These are phyloP conservation scores for Letharia lupina DNA, from an alignment of 495 filamentous ascomycete species.

Conservation along the genomic window DNA sequence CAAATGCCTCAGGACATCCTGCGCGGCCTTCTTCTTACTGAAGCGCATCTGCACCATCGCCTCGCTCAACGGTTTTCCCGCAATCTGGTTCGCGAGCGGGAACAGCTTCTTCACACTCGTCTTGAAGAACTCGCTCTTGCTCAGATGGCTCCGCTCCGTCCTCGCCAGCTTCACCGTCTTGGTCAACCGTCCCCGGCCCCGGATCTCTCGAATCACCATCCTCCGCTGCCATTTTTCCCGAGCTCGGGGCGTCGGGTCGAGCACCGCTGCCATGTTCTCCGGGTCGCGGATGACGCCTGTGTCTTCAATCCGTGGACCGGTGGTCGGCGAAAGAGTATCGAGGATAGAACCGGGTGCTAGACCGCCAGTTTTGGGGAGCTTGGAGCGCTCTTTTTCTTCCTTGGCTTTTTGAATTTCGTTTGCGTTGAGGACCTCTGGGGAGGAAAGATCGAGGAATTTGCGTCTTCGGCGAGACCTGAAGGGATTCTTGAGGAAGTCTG, in stretches of 20 bases:
- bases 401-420: constrained; percentile 8
- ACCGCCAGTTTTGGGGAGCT: constrained; percentile 30
- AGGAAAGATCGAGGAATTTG: constrained; percentile 26
- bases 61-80: constrained; percentile 83
- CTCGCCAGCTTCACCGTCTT: constrained; percentile 53
- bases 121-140: constrained; percentile 58
- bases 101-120: constrained; percentile 86
- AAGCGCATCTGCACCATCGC: constrained; percentile 93
- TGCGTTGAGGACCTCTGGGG: constrained; percentile 5
- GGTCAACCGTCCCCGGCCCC: constrained; percentile 56
- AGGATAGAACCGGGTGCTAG: constrained; percentile 52
- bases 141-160: constrained; percentile 61
- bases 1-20: constrained; percentile 68
- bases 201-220: constrained; percentile 66
- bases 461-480: constrained; percentile 26
- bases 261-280: constrained; percentile 42
- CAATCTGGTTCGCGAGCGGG: constrained; percentile 73
- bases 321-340: constrained; percentile 37
- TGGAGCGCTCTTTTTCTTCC: constrained; percentile 18
- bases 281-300: constrained; percentile 32
- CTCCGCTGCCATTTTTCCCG: constrained; percentile 70
- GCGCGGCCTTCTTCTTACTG: constrained; percentile 85
- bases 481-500: constrained; percentile 17
- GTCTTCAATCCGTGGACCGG: neutral
- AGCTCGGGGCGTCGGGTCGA: constrained; percentile 60